Evolutionary conservation across 2,329 filamentous ascomycete species (phyloP), one percentile per base, ranked within the genome.

Genomic region (Pyricularia pennisetigena): DNA sequence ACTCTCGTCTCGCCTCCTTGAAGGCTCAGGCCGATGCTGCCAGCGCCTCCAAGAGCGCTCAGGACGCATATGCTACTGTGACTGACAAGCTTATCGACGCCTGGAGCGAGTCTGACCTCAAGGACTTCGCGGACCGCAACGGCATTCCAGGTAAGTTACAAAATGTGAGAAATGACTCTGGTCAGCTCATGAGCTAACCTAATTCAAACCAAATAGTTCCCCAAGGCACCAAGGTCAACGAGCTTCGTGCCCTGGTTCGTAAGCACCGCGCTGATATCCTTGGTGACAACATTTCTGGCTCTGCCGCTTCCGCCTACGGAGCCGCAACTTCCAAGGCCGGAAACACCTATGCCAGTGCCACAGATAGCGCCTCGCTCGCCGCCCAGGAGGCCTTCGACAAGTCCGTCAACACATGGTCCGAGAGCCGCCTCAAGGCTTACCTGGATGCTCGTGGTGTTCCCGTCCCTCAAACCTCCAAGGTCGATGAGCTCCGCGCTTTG

Each of bases 61-160:
- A 89, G 66, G 83, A 86, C 57, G 90, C 92, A 1, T 90, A 93
- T 73, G 82, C 89, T 67, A 90, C 88, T 65, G 81, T 98, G 61
- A 92, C 90, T 71, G 92, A 98, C 74, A 88, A 90, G 74, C 83
- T 97, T 67, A 90, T 98, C 75, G 89, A 97, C 73, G 88, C 91
- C 4, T 99, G 95, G 95, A 89, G 90, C 74, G 94, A 97, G 75
- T 86, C 85, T 59, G 84, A 97, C 78, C 85, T 99, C 77, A 98
- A 98, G 85, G 90, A 92, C 71, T 98, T 95, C 82, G 88, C 88
- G 68, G 94, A 98, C 82, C 92, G 94, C 84, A 95, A 98, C 74
- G 88, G 88, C 69, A 90, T 99, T 76, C 78, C 75, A 14, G 79
- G 80, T 81, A 73, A 30, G 76, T 70, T 59, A n/a, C 23, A 20